Evolutionary conservation across 768 basidiomycete species (phyloP), one percentile per base, ranked within the genome.

Genomic region (Arthromyces matolae): DNA sequence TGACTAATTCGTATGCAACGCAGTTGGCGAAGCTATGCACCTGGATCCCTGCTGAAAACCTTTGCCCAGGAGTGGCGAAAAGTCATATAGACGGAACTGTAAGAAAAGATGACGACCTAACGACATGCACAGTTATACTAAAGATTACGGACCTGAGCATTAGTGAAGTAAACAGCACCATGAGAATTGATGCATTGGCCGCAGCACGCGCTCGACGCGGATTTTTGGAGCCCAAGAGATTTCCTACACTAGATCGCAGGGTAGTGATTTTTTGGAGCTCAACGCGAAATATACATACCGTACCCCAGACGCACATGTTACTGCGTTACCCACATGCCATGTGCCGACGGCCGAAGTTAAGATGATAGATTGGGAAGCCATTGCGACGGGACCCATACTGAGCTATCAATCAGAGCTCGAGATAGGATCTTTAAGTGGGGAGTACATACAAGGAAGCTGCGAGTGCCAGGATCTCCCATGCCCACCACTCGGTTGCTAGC

Each of bases 401-500:
- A 8, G 14, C 22, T 34, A 20, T 18, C 13, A 13, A 37, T 38
- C 3, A 37, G n/a, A n/a, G n/a, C n/a, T n/a, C n/a, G n/a, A n/a
- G n/a, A n/a, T n/a, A n/a, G n/a, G n/a, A n/a, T n/a, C n/a, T n/a
- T n/a, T n/a, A n/a, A n/a, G n/a, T n/a, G n/a, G n/a, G n/a, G n/a
- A n/a, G n/a, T n/a, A n/a, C 73, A 50, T 51, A 76, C 71, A 73
- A 56, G 48, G 73, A 74, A 3, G 78, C 78, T 14, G 70, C 75
- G 3, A 79, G 67, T 20, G 82, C 84, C 32, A 87, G 64, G 7
- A 92, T 76, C 67, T 95, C 93, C 93, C 93, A 94, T 29, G 86
- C 84, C 93, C 93, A 97, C 95, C 93, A 98, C 65, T 96, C 95
- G 8, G 82, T 82, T 0, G 89, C 89, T 4, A 79, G 83, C 64